Percentiles rank a stretch among this genome's conserved stretches.
Evolutionary conservation across 2,329 filamentous ascomycete genomes (phyloP).

Genomic region (Aspergillus amoenus): DNA sequence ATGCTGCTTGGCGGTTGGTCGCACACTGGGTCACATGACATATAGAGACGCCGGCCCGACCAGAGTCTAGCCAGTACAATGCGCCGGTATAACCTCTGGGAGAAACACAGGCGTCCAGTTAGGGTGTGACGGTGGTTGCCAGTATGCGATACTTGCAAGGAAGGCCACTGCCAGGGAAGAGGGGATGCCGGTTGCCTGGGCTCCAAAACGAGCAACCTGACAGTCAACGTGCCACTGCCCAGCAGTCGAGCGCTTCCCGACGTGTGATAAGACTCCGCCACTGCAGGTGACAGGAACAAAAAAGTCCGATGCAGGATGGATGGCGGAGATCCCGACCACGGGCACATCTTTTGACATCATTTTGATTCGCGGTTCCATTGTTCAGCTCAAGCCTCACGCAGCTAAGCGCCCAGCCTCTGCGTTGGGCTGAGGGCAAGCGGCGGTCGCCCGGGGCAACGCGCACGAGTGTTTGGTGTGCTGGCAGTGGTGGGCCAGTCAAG

Average conservation of each 20-base stretch:
- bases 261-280: neutral
- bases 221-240: neutral
- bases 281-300: neutral
- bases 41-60: neutral
- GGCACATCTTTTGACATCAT: conserved; percentile 2
- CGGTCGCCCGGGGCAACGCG: conserved; percentile 20
- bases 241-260: neutral
- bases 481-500: conserved; percentile 8
- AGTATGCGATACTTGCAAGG: neutral
- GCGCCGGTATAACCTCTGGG: neutral
- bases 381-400: conserved; percentile 10
- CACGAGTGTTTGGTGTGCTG: conserved; percentile 25
- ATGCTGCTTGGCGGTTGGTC: conserved; percentile 2
- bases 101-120: neutral
- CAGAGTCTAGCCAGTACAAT: neutral
- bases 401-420: conserved; percentile 4
- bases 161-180: neutral
- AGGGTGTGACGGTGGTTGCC: neutral
- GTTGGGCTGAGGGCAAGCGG: conserved; percentile 7
- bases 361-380: neutral
- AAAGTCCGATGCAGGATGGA: neutral
- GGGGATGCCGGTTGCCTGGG: neutral
- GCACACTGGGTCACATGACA: conserved; percentile 8
- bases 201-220: neutral
- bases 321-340: conserved; percentile 3